Evolutionary conservation across 2,329 filamentous ascomycete genomes (phyloP).

Genomic region (Daldinia sp.): DNA sequence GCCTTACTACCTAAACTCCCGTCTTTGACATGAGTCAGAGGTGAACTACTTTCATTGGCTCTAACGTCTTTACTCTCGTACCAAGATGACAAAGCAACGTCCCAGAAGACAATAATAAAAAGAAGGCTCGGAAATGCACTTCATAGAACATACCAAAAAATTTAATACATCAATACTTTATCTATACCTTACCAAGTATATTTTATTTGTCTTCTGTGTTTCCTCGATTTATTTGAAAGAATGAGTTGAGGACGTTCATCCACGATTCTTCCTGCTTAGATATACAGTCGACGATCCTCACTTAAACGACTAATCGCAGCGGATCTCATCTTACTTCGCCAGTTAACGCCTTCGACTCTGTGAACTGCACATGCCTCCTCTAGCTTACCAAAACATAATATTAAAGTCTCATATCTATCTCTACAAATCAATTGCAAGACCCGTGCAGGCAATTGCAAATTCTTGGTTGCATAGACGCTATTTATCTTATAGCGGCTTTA

Average conservation of each 20-base stretch:
- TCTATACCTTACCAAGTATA: not conserved
- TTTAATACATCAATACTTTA: not conserved
- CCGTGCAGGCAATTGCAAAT: not conserved
- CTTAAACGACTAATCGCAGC: conserved; percentile 7
- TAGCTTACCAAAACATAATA: conserved; percentile 4
- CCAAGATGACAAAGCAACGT: conserved; percentile 42
- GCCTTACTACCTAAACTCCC: no score
- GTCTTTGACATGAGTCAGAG: not conserved
- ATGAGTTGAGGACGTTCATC: not conserved
- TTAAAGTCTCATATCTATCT: not conserved
- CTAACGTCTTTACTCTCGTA: not conserved
- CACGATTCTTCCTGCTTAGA: not conserved
- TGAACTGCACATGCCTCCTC: conserved; percentile 20
- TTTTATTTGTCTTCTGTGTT: not conserved
- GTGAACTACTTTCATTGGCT: not conserved
- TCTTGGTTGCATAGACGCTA: not conserved
- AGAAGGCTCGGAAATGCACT: not conserved
- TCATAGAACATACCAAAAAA: conserved; percentile 2
- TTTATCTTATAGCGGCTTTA: conserved; percentile 2
- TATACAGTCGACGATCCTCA: conserved; percentile 30
- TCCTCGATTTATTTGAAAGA: not conserved
- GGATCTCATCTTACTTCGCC: conserved; percentile 4
- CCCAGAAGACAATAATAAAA: no score
- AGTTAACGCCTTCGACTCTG: not conserved
- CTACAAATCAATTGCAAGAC: conserved; percentile 4